phyloP scores from a whole-genome alignment of 2,329 filamentous ascomycete species.

The Plectosphaerella plurivora region DNA sequence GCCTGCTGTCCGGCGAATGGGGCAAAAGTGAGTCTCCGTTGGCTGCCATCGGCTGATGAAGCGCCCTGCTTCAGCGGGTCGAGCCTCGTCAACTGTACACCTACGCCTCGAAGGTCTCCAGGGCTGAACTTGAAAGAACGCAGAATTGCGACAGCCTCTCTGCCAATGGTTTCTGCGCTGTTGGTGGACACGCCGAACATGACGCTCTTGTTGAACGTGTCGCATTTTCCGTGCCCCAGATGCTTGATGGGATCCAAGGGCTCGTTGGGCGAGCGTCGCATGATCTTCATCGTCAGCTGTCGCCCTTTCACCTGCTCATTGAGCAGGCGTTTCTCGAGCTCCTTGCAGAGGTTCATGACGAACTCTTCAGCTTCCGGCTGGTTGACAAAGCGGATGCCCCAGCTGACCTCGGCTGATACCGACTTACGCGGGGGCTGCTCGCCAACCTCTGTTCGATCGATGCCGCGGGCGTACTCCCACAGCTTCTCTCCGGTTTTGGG shows the following conservation, averaged over 20 bases:
- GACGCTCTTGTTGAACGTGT: conserved; percentile 86
- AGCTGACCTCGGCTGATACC: conserved; percentile 95
- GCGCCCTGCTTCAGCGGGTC: conserved; percentile 65
- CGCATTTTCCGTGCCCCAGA: conserved; percentile 91
- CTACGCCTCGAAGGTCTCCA: conserved; percentile 87
- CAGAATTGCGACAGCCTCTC: conserved; percentile 81
- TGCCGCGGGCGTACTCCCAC: conserved; percentile 84
- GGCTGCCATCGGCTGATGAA: conserved; percentile 65
- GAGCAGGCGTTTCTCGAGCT: conserved; percentile 74
- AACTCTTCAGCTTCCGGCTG: conserved; percentile 95
- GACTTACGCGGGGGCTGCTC: conserved; percentile 85
- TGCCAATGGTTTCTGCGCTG: conserved; percentile 63
- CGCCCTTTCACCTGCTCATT: conserved; percentile 83
- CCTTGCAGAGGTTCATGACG: conserved; percentile 75
- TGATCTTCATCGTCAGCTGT: conserved; percentile 90
- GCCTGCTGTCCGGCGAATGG: conserved; percentile 35
- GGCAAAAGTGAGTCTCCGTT: conserved; percentile 73
- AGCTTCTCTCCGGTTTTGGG: conserved; percentile 91
- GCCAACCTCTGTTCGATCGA: conserved; percentile 81
- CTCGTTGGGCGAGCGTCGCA: conserved; percentile 80
- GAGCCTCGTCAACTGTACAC: conserved; percentile 89
- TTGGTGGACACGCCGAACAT: conserved; percentile 82
- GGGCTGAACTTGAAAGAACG: conserved; percentile 79
- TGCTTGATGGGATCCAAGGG: conserved; percentile 90
- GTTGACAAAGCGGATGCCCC: conserved; percentile 92